These are phyloP conservation scores for Aspergillus flavus DNA, from an alignment of 2,329 filamentous ascomycete genomes.

Conservation along the genomic window DNA sequence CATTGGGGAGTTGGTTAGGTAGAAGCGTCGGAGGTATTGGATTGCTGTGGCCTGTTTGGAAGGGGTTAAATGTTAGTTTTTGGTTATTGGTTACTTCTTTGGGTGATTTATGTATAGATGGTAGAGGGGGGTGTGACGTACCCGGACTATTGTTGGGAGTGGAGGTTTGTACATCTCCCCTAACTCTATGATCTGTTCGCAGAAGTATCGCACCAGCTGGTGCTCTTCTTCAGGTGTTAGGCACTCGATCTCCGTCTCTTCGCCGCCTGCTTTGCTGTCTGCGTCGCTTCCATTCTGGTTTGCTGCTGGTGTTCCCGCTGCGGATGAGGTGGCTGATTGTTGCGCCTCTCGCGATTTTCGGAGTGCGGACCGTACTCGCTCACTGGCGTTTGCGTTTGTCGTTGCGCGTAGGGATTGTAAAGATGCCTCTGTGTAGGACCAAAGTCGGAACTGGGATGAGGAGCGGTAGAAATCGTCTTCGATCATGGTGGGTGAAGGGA, in stretches of 20 bases:
- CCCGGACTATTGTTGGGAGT: conserved; percentile 63
- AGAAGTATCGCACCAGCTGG: conserved; percentile 79
- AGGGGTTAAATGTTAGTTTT: neutral
- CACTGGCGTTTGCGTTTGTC: conserved; percentile 77
- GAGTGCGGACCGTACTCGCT: conserved; percentile 64
- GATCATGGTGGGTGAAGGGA: conserved; percentile 57
- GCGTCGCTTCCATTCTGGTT: conserved; percentile 34
- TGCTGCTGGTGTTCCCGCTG: conserved; percentile 32
- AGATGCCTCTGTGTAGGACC: conserved; percentile 81
- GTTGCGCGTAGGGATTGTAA: conserved; percentile 72
- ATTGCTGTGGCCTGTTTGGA: conserved; percentile 70
- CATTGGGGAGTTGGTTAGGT: conserved; percentile 93
- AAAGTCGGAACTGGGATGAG: conserved; percentile 87
- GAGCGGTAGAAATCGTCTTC: conserved; percentile 91
- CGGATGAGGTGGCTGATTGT: conserved; percentile 35
- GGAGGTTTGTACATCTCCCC: conserved; percentile 60
- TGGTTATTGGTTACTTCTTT: neutral
- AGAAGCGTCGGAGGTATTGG: conserved; percentile 91
- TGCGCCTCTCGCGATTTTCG: conserved; percentile 47
- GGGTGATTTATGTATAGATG: neutral
- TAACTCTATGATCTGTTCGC: conserved; percentile 60
- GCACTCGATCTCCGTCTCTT: conserved; percentile 65
- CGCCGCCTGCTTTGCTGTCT: conserved; percentile 32
- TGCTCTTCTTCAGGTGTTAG: conserved; percentile 82
- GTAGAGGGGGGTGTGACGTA: conserved; percentile 34